Evolutionary conservation across 2,329 filamentous ascomycete genomes (phyloP).

Genomic region (Trichoderma guizhouense): DNA sequence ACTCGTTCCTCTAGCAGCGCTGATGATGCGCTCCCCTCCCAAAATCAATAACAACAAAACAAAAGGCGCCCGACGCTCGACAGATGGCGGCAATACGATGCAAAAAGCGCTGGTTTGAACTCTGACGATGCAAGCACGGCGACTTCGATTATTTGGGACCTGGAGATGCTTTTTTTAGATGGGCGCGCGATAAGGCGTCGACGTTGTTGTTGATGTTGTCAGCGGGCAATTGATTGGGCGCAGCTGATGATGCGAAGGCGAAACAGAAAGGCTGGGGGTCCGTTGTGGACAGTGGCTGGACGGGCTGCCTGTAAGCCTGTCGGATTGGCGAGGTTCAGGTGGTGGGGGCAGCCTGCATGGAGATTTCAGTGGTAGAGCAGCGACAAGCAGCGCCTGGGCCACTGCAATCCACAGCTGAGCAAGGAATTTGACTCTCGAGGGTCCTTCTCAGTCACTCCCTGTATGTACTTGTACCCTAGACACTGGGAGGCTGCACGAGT

Average conservation of each 20-base stretch:
- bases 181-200: background rate
- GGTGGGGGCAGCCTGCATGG: background rate
- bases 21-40: slow-evolving; percentile 1
- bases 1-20: background rate
- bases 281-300: slow-evolving; percentile 18
- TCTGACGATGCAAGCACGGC: slow-evolving; percentile 3
- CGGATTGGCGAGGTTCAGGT: slow-evolving; percentile 10
- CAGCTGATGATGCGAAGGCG: slow-evolving; percentile 7
- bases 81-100: background rate
- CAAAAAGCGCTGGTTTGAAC: background rate
- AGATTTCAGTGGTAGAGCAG: background rate
- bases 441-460: background rate
- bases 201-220: slow-evolving; percentile 13
- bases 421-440: background rate
- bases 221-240: slow-evolving; percentile 11
- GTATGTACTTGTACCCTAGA: background rate
- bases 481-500: background rate
- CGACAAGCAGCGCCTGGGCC: background rate
- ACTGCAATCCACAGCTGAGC: slow-evolving; percentile 3
- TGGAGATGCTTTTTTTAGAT: slow-evolving; percentile 6
- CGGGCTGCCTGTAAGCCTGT: slow-evolving; percentile 1
- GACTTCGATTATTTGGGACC: background rate
- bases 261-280: slow-evolving; percentile 20
- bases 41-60: background rate
- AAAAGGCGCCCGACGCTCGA: background rate